These are phyloP conservation scores for Xylaria sp. DNA, from an alignment of 2,329 filamentous ascomycete genomes.

Conservation along the genomic window DNA sequence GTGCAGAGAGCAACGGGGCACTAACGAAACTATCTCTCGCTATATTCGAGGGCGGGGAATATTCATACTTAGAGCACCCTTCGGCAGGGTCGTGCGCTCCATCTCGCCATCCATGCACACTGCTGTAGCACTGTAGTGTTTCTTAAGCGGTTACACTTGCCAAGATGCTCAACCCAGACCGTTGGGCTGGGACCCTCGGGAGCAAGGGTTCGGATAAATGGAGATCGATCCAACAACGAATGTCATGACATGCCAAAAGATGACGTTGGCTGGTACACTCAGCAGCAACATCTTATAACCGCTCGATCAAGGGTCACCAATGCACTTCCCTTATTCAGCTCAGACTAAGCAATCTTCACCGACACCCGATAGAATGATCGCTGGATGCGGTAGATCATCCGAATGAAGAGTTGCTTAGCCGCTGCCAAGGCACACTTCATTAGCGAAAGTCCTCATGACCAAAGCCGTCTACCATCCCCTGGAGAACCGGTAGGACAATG, in stretches of 20 bases:
- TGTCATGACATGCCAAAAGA: conserved; percentile 30
- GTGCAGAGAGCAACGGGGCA: not conserved
- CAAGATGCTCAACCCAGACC: conserved; percentile 35
- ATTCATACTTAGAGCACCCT: not conserved
- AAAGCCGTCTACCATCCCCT: conserved; percentile 17
- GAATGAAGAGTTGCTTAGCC: conserved; percentile 23
- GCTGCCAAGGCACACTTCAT: conserved; percentile 30
- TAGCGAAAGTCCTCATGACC: conserved; percentile 19
- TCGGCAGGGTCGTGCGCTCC: conserved; percentile 1
- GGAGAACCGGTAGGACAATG: conserved; percentile 11
- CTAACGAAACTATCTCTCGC: not conserved
- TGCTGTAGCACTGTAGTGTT: conserved; percentile 20
- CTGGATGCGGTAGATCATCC: conserved; percentile 36
- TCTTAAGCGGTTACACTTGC: conserved; percentile 31
- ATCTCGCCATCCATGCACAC: conserved; percentile 7
- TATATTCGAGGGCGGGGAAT: conserved; percentile 3
- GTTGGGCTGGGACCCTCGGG: conserved; percentile 36
- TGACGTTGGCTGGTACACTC: conserved; percentile 29
- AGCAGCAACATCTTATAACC: conserved; percentile 24
- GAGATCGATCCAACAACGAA: conserved; percentile 33
- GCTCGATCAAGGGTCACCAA: conserved; percentile 26
- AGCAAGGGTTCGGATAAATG: conserved; percentile 40
- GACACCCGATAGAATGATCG: conserved; percentile 33
- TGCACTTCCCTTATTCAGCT: conserved; percentile 34
- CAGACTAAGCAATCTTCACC: conserved; percentile 33